Evolutionary conservation across 306 rosid genomes (phyloP).

Genomic region (Quercus variabilis): DNA sequence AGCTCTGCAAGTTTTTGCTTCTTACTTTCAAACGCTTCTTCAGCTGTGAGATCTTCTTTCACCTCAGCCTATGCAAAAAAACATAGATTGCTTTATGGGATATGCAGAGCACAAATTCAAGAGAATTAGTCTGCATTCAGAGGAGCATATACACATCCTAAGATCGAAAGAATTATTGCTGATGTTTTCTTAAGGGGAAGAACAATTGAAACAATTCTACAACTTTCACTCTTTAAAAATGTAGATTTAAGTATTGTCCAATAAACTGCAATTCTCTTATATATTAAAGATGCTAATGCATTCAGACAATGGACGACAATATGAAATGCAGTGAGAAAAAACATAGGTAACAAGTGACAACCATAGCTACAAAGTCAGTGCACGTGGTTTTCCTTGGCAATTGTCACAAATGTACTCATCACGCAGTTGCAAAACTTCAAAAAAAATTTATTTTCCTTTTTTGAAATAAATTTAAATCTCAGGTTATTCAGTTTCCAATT

Average conservation of each 20-base stretch:
- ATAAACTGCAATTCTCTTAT: neutral
- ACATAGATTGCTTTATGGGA: neutral
- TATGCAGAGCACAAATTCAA: constrained; percentile 16
- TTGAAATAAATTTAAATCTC: neutral
- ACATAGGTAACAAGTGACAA: neutral
- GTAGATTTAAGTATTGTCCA: neutral
- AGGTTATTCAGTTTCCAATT: neutral
- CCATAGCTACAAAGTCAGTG: neutral
- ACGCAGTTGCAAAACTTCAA: neutral
- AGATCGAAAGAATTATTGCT: neutral
- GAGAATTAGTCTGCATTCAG: neutral
- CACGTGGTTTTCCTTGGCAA: neutral
- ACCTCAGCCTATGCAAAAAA: constrained; percentile 73
- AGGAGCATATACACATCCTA: neutral
- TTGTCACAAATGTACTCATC: neutral
- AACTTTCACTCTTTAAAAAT: neutral
- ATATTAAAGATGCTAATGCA: neutral
- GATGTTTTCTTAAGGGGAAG: neutral
- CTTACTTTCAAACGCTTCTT: constrained; percentile 79
- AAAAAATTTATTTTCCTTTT: neutral
- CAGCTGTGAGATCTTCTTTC: constrained; percentile 73
- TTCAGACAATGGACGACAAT: neutral
- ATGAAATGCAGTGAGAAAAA: neutral
- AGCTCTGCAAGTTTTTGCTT: constrained; percentile 89
- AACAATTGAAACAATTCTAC: neutral